Conservation (phyloP, 345 rosid species). For the Brassica juncea region DNA sequence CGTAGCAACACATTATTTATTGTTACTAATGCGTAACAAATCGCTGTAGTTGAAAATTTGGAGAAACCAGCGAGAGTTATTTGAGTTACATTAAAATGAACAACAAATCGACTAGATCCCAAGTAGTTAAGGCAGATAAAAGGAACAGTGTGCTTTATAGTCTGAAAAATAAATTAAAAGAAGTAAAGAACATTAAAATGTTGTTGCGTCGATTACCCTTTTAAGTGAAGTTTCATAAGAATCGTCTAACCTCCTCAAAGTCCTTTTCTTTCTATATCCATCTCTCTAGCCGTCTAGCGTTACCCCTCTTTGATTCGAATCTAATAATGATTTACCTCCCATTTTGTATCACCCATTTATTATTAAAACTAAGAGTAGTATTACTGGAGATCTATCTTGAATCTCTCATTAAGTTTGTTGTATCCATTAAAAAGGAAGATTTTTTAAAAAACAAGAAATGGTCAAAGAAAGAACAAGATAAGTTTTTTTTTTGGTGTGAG, state of each 20-base stretch:
- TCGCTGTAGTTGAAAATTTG: neutral
- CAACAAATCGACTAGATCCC: neutral
- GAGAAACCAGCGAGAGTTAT: neutral
- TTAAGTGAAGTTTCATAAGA: conserved; percentile 40
- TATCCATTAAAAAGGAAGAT: too few species aligned
- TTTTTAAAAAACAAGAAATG: too few species aligned
- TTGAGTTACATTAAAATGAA: neutral
- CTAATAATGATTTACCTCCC: conserved; percentile 13
- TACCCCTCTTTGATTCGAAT: conserved; percentile 25
- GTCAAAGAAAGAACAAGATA: too few species aligned
- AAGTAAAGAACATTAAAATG: neutral
- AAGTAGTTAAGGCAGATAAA: conserved; percentile 14
- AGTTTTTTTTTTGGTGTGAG: too few species aligned
- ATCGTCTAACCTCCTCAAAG: conserved; percentile 19
- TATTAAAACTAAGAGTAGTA: too few species aligned
- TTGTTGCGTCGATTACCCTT: conserved; percentile 25
- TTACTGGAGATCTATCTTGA: too few species aligned
- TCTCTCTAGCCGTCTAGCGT: conserved; percentile 2
- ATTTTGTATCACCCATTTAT: neutral
- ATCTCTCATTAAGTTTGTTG: too few species aligned
- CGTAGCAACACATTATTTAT: neutral
- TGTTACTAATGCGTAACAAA: neutral
- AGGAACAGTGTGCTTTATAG: conserved; percentile 3
- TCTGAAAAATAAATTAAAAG: conserved; percentile 1
- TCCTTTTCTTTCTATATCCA: conserved; percentile 27